These are phyloP conservation scores for Cylindrotheca closterium DNA, from an alignment of 108 stramenopile genomes.

Conservation along the genomic window DNA sequence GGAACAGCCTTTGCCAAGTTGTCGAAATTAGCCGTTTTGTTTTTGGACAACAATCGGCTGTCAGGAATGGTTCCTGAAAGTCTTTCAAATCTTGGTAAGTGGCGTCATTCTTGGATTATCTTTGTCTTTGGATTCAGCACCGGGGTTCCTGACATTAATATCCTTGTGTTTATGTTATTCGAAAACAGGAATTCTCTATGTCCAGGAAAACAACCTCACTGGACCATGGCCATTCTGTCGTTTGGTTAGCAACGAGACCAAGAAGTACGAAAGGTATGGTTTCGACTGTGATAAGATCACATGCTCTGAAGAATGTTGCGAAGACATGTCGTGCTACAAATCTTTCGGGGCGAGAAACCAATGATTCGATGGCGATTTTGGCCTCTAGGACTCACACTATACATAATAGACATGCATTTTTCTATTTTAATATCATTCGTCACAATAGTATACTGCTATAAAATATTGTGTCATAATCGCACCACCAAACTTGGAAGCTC, in stretches of 20 bases:
- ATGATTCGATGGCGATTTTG: too few species aligned
- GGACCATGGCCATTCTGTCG: slow-evolving; percentile 51
- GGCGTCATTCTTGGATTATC: background rate
- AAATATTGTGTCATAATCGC: too few species aligned
- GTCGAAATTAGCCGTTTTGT: slow-evolving; percentile 27
- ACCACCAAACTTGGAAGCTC: too few species aligned
- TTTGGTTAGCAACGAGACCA: slow-evolving; percentile 7
- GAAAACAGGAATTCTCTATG: slow-evolving; percentile 28
- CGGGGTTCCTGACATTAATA: background rate
- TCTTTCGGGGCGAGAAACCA: too few species aligned
- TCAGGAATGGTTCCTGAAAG: slow-evolving; percentile 34
- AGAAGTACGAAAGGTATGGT: slow-evolving; percentile 21
- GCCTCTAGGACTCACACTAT: too few species aligned
- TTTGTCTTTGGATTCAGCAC: background rate
- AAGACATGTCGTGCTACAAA: slow-evolving; percentile 14
- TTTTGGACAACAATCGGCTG: slow-evolving; percentile 42
- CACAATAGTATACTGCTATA: too few species aligned
- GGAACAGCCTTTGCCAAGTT: slow-evolving; percentile 20
- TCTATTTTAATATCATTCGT: too few species aligned
- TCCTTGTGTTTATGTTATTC: background rate
- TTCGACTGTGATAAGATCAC: slow-evolving; percentile 32
- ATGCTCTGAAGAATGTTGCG: slow-evolving; percentile 29
- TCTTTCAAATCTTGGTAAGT: slow-evolving; percentile 39
- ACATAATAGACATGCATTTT: too few species aligned
- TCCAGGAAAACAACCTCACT: slow-evolving; percentile 40